A percentile compares a stretch with the other conserved stretches of the same genome.
Conservation (phyloP, 2,329 filamentous ascomycete genomes). For the Pezicula radicicola region DNA sequence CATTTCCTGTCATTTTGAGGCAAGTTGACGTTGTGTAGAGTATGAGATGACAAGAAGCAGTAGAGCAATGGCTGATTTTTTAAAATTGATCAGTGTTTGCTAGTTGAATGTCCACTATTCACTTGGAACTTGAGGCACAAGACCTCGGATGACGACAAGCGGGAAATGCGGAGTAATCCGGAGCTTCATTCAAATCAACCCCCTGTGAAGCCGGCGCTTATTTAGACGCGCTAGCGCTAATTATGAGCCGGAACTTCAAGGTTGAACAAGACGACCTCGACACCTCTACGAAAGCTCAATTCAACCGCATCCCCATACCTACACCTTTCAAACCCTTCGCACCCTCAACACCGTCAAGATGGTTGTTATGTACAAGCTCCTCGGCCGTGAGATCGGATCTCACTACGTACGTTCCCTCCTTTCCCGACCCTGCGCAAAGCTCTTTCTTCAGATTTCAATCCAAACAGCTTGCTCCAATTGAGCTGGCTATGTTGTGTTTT, state of each 20-base stretch:
- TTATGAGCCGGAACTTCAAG: slow-evolving; percentile 9
- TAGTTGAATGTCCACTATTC: no score
- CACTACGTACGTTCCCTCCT: slow-evolving; percentile 25
- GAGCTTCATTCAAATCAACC: no score
- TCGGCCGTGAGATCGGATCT: slow-evolving; percentile 30
- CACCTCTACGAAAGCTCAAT: slow-evolving; percentile 19
- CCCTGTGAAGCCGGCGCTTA: neutral
- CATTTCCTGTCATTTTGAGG: slow-evolving; percentile 21
- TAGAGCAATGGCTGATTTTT: neutral
- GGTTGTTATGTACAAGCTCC: slow-evolving; percentile 28
- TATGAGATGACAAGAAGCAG: neutral
- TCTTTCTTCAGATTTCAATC: slow-evolving; percentile 8
- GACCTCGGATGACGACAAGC: neutral
- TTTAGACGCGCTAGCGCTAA: neutral
- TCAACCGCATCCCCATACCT: slow-evolving; percentile 8
- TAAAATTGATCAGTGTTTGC: no score
- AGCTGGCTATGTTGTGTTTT: neutral
- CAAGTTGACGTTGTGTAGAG: neutral
- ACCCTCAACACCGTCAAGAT: slow-evolving; percentile 22
- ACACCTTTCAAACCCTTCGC: slow-evolving; percentile 4
- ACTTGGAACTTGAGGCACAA: neutral
- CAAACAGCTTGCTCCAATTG: slow-evolving; percentile 4
- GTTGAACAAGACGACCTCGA: slow-evolving; percentile 10
- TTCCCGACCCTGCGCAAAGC: slow-evolving; percentile 2
- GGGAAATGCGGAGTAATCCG: no score